Percentiles rank a stretch among this genome's conserved stretches.
Evolutionary conservation across 2,329 filamentous ascomycete genomes (phyloP).

Genomic region (Pestalotiopsis sp.): DNA sequence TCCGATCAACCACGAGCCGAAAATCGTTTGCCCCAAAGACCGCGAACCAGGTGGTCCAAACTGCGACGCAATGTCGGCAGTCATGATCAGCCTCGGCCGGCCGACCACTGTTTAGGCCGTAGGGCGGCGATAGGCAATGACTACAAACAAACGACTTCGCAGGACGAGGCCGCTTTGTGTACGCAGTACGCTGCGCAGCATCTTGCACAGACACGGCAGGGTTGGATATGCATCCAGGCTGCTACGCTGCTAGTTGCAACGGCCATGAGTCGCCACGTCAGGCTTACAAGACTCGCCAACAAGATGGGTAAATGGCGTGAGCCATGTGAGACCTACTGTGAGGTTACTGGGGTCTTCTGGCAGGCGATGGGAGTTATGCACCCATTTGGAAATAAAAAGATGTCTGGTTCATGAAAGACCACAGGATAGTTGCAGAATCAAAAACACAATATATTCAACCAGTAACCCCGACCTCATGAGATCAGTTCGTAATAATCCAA

Average conservation of each 20-base stretch:
- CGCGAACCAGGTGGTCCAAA: neutral
- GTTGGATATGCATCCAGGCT: neutral
- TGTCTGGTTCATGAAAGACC: neutral
- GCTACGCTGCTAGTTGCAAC: neutral
- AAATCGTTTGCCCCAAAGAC: neutral
- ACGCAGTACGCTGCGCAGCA: neutral
- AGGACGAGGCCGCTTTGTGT: neutral
- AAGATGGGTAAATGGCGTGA: neutral
- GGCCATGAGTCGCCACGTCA: neutral
- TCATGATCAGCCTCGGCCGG: neutral
- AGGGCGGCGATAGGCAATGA: neutral
- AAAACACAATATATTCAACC: neutral
- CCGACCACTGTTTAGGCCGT: neutral
- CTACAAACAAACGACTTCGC: neutral
- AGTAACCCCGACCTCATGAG: neutral
- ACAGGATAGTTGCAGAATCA: neutral
- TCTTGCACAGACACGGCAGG: neutral
- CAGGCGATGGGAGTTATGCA: neutral
- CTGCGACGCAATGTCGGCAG: neutral
- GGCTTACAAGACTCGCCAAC: neutral
- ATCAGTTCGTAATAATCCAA: constrained; percentile 1
- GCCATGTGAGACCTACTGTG: neutral
- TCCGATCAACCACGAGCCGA: neutral
- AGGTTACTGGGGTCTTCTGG: neutral
- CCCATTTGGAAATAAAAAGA: too few species aligned